Base-by-base conservation (phyloP, 768 basidiomycete genomes). In the Macrolepiota albuminosa region DNA sequence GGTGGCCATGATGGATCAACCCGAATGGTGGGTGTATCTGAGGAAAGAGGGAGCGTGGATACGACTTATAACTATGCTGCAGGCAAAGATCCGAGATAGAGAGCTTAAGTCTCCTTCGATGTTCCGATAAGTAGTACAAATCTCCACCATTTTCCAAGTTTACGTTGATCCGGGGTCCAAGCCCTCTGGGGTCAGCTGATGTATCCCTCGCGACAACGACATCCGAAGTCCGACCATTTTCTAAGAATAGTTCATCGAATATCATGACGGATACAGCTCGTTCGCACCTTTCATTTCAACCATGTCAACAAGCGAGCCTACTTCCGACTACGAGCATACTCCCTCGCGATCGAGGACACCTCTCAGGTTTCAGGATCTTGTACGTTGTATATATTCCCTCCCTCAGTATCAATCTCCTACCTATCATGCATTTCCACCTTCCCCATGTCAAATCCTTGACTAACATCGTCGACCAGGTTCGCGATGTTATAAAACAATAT, bases 401-500 rank as follows among this genome's bases (percentile, higher is more conserved):
- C 13, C 21, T 18, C 29, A 8, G 42, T 43, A n/a, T 43, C 42
- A 43, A n/a, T 46, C 31, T 36, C 55, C 49, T 34, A 46, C 21
- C 42, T 18, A 21, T 18, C n/a, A 81, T 80, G 79, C 80, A 78
- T 66, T 78, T 79, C 68, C 79, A 79, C 62, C 71, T 82, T 51
- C 79, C 79, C 53, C 75, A 69, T 36, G 71, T 75, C 34, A 72
- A 73, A 54, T 78, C 79, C 16, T 76, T 82, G 59, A 70, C 80
- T 67, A 70, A 81, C 62, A 61, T 80, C 61, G 64, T 83, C 46
- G 74, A 81, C 33, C 85, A 91, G 88, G 84, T 89, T 34, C 79
- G 79, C 61, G 85, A 88, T 68, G 85, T 79, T 42, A 82, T 90
- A 71, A 86, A 81, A 64, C 81, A 83, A 59, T 80, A 82, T 73